Percentiles rank a stretch among this genome's conserved stretches.
Conservation (phyloP, 129 eudicot genomes). For the Flaveria robusta region DNA sequence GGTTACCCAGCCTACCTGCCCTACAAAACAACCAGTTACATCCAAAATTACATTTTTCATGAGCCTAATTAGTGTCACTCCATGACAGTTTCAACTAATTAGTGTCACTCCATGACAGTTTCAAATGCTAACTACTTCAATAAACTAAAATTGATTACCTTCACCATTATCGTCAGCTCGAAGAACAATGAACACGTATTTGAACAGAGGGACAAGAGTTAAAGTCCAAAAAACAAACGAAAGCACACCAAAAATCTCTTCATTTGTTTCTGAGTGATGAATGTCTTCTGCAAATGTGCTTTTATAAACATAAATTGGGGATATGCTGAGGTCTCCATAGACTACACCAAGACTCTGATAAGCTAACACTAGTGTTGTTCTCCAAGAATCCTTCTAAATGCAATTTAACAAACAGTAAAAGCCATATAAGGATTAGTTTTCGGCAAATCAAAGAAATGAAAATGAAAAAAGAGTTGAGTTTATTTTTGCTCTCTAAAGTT, state of each 20-base stretch:
- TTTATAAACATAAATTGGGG: slow-evolving; percentile 78
- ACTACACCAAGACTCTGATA: slow-evolving; percentile 86
- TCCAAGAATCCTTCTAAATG: slow-evolving; percentile 66
- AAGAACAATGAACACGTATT: slow-evolving; percentile 76
- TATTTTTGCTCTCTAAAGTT: too few species aligned
- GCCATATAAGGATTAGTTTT: neutral
- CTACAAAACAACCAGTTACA: slow-evolving; percentile 7
- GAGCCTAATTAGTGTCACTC: slow-evolving; percentile 2
- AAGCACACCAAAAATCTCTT: slow-evolving; percentile 80
- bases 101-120: neutral
- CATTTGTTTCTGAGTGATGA: slow-evolving; percentile 76
- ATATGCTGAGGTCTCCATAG: slow-evolving; percentile 78
- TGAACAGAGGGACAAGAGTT: slow-evolving; percentile 74
- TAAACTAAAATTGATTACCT: slow-evolving; percentile 37
- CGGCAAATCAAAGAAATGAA: neutral
- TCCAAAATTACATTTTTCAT: slow-evolving; percentile 3
- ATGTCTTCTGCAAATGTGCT: slow-evolving; percentile 77
- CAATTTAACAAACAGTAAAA: slow-evolving; percentile 16
- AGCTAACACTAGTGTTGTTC: slow-evolving; percentile 63
- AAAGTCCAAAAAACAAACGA: slow-evolving; percentile 85
- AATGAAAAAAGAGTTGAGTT: slow-evolving; percentile 10
- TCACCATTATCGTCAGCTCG: slow-evolving; percentile 88
- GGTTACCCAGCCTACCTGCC: neutral
- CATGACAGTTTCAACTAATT: neutral
- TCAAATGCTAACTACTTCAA: neutral